Evolutionary conservation across 2,329 filamentous ascomycete species (phyloP), one percentile per base, ranked within the genome.

Genomic region (Diplocarpon mali): DNA sequence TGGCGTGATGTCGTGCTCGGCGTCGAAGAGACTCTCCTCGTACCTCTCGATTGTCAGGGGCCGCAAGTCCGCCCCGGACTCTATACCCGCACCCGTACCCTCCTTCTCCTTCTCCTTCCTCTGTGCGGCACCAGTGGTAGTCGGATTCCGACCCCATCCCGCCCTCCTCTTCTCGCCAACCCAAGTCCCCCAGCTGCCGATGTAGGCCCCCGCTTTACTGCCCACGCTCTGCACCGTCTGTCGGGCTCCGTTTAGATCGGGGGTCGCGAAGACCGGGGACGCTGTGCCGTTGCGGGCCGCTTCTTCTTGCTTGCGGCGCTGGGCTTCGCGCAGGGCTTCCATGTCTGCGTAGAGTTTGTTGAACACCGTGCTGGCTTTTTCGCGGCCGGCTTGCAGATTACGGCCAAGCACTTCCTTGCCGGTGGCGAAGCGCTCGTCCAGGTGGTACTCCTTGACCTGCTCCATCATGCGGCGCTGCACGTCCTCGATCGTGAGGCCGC

Each of bases 401-500:
- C 89, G 81, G n/a, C 86, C 87, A 2, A 96, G 71, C 0, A 82
- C 84, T 62, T 96, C 92, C 44, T 80, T 77, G 8, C 88, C 85
- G 48, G 85, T 81, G 1, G 85, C 82, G 47, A 96, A 79, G 8
- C 85, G 78, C 61, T 96, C 92, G 61, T 98, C 92, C 2, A 96
- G 73, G 61, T 96, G 89, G 39, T 96, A 73, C 49, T 96, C 90
- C 53, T 90, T 84, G 40, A 98, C 85, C 65, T 96, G 92, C 62
- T 93, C 85, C 30, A 87, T 80, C 29, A 98, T 75, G 17, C 92
- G 76, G 40, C 92, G 77, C 62, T 95, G 90, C 11, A 98, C 83
- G 62, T 98, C 92, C 54, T 96, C 92, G 51, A 98, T 88, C 1
- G 83, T 89, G 15, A 98, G 72, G 0, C 88, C 90, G 20, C 92